A percentile compares a stretch with the other conserved stretches of the same genome.
These are phyloP conservation scores for Neolentinus lepideus DNA, from an alignment of 1,284 basidiomycete species.

Conservation along the genomic window DNA sequence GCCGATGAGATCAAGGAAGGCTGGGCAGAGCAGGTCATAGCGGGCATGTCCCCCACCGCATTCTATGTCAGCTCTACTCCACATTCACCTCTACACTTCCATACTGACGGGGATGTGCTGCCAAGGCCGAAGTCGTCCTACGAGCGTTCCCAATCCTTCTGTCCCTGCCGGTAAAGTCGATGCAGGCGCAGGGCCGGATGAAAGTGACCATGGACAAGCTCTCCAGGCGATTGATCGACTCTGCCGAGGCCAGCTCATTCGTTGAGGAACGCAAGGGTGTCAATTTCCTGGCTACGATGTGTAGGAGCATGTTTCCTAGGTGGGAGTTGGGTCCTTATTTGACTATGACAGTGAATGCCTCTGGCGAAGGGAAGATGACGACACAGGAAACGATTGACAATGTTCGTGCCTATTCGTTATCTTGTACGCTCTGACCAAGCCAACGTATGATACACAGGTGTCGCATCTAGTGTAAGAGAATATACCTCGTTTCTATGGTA, in stretches of 20 bases:
- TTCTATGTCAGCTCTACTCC: neutral
- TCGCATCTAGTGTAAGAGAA: neutral
- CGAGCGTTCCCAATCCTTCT: neutral
- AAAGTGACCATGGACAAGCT: neutral
- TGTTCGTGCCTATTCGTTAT: neutral
- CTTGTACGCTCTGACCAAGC: neutral
- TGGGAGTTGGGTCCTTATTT: neutral
- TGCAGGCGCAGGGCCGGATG: neutral
- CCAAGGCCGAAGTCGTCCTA: neutral
- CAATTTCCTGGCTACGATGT: neutral
- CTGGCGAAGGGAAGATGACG: neutral
- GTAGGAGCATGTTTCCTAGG: neutral
- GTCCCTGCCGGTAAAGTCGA: neutral
- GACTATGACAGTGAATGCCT: neutral
- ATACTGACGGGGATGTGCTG: neutral
- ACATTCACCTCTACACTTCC: neutral
- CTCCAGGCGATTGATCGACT: neutral
- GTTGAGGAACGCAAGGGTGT: neutral
- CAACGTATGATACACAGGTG: neutral
- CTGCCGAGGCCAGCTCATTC: neutral
- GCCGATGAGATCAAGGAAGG: neutral
- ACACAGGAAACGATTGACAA: neutral
- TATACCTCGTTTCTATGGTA: neutral
- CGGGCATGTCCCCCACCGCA: neutral
- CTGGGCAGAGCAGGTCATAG: neutral